Conservation (phyloP, 176 grass and related monocot species). For the Aegilops speltoides region DNA sequence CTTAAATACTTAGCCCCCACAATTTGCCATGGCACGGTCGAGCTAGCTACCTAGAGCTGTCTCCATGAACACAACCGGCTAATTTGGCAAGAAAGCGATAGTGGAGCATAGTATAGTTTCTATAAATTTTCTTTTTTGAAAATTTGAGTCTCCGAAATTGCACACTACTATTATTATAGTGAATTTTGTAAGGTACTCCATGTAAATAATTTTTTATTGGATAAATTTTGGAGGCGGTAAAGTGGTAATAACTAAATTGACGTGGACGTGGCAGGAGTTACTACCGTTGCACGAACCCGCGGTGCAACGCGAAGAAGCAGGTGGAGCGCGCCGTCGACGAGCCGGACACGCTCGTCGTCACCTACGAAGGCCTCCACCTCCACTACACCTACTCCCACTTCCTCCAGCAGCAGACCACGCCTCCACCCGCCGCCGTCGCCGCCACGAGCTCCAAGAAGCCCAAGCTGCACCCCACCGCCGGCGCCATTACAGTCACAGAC, state of each 20-base stretch:
- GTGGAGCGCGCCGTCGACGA: conserved; percentile 80
- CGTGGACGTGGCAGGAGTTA: conserved; percentile 66
- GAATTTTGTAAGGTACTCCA: too few relatives aligned
- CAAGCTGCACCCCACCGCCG: conserved; percentile 28
- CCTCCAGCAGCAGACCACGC: conserved; percentile 1
- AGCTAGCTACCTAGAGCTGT: neutral
- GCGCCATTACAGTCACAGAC: neutral
- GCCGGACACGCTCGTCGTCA: conserved; percentile 61
- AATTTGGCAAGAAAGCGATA: neutral
- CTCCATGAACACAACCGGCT: neutral
- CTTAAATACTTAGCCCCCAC: neutral
- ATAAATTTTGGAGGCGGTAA: neutral
- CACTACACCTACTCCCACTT: conserved; percentile 87
- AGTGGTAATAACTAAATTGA: neutral
- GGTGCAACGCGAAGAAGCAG: conserved; percentile 95
- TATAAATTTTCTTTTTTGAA: too few relatives aligned
- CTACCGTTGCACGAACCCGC: conserved; percentile 94
- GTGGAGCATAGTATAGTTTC: neutral
- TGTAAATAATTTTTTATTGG: too few relatives aligned
- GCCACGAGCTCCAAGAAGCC: conserved; percentile 45
- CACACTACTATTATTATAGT: too few relatives aligned
- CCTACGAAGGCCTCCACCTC: conserved; percentile 94
- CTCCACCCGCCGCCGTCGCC: neutral
- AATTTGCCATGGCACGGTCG: neutral
- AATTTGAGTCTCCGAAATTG: too few relatives aligned